Conservation (phyloP, 2,329 filamentous ascomycete genomes). For the Cordyceps farinosa region DNA sequence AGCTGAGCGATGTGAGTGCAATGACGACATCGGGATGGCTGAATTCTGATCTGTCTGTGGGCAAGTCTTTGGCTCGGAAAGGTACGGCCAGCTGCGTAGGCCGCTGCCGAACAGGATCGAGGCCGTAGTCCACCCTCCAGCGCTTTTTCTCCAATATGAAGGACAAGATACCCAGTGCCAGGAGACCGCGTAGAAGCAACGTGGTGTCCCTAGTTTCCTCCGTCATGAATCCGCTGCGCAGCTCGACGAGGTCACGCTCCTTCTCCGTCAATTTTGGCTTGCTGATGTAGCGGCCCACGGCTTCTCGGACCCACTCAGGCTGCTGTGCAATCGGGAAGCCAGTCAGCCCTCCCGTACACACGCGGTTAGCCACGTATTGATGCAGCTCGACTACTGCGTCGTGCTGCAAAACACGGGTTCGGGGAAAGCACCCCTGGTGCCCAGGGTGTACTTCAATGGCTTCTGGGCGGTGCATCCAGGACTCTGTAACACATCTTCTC, state of each 20-base stretch:
- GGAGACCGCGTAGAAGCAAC: constrained; percentile 49
- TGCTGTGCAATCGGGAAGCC: constrained; percentile 42
- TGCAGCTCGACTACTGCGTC: neutral
- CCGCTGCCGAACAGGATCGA: constrained; percentile 40
- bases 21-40: constrained; percentile 60
- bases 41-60: constrained; percentile 54
- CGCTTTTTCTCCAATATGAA: constrained; percentile 56
- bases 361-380: constrained; percentile 36
- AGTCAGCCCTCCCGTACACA: constrained; percentile 31
- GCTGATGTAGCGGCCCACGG: neutral
- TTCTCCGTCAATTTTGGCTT: neutral
- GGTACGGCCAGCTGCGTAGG: constrained; percentile 52
- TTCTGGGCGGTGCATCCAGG: neutral
- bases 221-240: neutral
- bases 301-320: neutral
- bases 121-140: constrained; percentile 64
- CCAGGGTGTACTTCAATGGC: neutral
- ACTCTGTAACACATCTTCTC: neutral
- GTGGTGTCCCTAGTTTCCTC: neutral
- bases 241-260: neutral
- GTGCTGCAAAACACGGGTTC: neutral
- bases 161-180: constrained; percentile 51
- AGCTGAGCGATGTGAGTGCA: constrained; percentile 50
- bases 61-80: constrained; percentile 56
- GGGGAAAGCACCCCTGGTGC: neutral